Conservation (phyloP, 306 rosid species). For the Quercus rubra region DNA sequence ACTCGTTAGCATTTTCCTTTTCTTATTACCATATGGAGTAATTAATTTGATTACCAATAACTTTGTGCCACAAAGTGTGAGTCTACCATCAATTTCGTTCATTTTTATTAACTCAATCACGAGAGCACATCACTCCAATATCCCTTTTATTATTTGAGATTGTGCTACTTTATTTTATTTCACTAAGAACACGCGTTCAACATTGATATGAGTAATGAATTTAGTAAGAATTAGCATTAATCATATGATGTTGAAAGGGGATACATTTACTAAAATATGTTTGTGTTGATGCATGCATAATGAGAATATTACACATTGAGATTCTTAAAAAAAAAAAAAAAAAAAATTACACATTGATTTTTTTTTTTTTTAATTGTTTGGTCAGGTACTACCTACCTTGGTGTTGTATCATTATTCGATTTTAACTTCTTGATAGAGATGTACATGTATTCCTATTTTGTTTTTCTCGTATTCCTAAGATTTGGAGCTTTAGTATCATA, state of each 20-base stretch:
- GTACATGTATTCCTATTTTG: neutral
- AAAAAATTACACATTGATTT: neutral
- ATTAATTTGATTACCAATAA: neutral
- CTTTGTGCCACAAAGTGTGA: neutral
- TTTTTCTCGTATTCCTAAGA: neutral
- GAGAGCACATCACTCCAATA: neutral
- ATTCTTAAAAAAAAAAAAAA: too few species aligned
- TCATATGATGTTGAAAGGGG: too few species aligned
- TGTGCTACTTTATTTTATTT: neutral
- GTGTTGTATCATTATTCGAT: neutral
- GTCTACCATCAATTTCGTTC: neutral
- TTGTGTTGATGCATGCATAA: neutral
- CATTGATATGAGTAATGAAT: neutral
- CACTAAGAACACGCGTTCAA: neutral
- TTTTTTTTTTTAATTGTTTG: neutral
- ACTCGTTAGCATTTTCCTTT: too few species aligned
- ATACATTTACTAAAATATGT: neutral
- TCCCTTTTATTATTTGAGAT: neutral
- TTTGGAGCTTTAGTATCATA: neutral
- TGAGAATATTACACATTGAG: neutral
- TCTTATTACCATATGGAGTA: neutral
- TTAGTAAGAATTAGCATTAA: neutral
- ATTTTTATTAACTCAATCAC: neutral
- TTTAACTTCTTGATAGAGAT: neutral
- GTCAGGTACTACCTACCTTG: neutral